A percentile compares a stretch with the other conserved stretches of the same genome.
phyloP scores from a whole-genome alignment of 1,284 basidiomycete species.

The Marasmius fiardii region DNA sequence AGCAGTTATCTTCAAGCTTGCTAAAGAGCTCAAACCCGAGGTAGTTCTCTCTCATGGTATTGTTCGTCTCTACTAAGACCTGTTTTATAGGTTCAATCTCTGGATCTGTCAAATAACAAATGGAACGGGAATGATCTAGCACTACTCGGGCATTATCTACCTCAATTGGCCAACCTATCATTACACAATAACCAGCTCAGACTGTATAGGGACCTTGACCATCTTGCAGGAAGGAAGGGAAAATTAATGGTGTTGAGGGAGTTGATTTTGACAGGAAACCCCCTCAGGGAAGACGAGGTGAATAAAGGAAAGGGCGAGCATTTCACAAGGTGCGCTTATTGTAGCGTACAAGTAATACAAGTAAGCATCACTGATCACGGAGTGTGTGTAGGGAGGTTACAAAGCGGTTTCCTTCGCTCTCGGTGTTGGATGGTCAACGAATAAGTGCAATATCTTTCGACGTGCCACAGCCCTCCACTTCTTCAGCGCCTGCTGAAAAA shows the following conservation, averaged over 20 bases:
- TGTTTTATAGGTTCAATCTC: constrained; percentile 57
- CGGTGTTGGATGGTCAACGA: constrained; percentile 74
- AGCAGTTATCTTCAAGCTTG: constrained; percentile 84
- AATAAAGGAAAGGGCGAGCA: constrained; percentile 51
- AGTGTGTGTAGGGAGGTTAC: constrained; percentile 56
- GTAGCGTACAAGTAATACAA: not conserved
- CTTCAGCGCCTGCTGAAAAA: constrained; percentile 33
- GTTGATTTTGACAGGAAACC: constrained; percentile 79
- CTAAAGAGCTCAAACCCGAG: constrained; percentile 72
- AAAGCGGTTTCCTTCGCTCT: constrained; percentile 65
- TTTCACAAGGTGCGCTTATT: constrained; percentile 58
- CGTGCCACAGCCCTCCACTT: constrained; percentile 45
- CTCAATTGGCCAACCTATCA: constrained; percentile 77
- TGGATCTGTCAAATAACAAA: constrained; percentile 70
- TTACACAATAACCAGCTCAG: constrained; percentile 70
- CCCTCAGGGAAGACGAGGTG: constrained; percentile 64
- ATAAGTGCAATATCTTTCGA: constrained; percentile 74
- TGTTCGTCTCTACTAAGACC: not conserved
- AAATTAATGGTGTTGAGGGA: constrained; percentile 68
- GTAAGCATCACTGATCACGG: constrained; percentile 1
- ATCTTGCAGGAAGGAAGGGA: constrained; percentile 54
- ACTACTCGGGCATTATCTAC: constrained; percentile 63
- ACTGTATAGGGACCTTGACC: constrained; percentile 67
- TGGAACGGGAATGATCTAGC: constrained; percentile 48
- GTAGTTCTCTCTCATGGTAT: constrained; percentile 30